Conservation (phyloP, 805 yeast genomes). For the Clavispora phyllophila region DNA sequence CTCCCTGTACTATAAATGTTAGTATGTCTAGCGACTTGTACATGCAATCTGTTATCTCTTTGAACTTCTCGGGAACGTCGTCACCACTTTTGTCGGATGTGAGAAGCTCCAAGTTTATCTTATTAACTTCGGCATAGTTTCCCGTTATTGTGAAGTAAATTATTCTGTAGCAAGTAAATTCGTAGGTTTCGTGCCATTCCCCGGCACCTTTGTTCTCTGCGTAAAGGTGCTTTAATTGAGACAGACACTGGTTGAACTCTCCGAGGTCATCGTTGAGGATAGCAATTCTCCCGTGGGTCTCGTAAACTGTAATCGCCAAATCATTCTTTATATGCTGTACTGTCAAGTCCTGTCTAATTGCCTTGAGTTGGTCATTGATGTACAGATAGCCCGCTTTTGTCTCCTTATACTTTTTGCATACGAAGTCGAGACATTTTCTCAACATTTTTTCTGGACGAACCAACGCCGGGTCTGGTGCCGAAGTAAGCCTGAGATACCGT, state of each 20-base stretch:
- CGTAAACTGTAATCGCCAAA: constrained; percentile 76
- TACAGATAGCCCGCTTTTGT: constrained; percentile 60
- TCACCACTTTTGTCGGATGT: neutral
- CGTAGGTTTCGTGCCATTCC: constrained; percentile 25
- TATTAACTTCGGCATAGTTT: constrained; percentile 52
- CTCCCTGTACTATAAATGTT: constrained; percentile 4
- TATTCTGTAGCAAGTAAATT: constrained; percentile 68
- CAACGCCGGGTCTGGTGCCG: constrained; percentile 80
- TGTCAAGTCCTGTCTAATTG: constrained; percentile 87
- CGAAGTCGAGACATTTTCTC: constrained; percentile 48
- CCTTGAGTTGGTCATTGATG: constrained; percentile 83
- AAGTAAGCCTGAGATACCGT: constrained; percentile 75
- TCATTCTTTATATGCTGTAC: constrained; percentile 82
- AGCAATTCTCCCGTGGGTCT: constrained; percentile 83
- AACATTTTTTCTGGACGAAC: constrained; percentile 73
- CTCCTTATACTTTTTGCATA: constrained; percentile 48
- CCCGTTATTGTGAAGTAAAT: constrained; percentile 72
- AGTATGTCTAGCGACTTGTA: constrained; percentile 11
- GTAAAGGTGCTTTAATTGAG: constrained; percentile 67
- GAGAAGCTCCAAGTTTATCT: constrained; percentile 20
- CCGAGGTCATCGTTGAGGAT: constrained; percentile 80
- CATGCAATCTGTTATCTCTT: constrained; percentile 5
- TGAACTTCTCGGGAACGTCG: neutral
- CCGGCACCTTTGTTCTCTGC: constrained; percentile 23
- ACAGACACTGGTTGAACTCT: constrained; percentile 92